Conservation (phyloP, 1,284 basidiomycete genomes). For the Cerrena zonata region DNA sequence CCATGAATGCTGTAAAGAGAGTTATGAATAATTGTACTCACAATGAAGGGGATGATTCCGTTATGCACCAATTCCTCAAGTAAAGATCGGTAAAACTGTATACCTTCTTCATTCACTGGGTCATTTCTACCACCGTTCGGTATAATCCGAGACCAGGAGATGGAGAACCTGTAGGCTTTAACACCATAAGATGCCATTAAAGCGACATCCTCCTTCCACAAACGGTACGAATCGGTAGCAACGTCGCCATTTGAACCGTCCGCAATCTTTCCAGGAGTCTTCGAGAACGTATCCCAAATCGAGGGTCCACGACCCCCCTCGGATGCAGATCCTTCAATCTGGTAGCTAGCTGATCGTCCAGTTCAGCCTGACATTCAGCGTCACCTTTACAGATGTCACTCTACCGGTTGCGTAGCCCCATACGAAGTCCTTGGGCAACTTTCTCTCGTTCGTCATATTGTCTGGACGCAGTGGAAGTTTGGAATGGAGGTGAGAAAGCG, state of each 20-base stretch:
- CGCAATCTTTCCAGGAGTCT: conserved; percentile 56
- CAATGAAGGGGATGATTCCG: conserved; percentile 66
- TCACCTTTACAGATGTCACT: not conserved
- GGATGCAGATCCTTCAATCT: conserved; percentile 63
- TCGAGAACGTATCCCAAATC: conserved; percentile 72
- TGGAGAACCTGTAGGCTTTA: conserved; percentile 48
- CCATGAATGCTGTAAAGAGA: conserved; percentile 4
- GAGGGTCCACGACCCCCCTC: conserved; percentile 57
- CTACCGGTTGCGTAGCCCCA: conserved; percentile 30
- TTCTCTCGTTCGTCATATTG: not conserved
- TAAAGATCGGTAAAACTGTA: conserved; percentile 62
- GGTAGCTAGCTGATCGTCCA: conserved; percentile 44
- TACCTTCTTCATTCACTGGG: conserved; percentile 63
- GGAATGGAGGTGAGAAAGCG: too few species aligned
- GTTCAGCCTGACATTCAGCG: not conserved
- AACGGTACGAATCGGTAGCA: conserved; percentile 66
- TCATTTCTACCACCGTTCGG: conserved; percentile 65
- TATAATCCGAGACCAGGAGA: conserved; percentile 72
- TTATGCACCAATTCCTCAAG: conserved; percentile 61
- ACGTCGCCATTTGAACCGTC: conserved; percentile 64
- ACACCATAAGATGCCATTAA: conserved; percentile 44
- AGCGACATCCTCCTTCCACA: conserved; percentile 64
- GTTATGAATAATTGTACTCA: conserved; percentile 31
- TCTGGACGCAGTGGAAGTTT: not conserved
- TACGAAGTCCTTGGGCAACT: conserved; percentile 23